These are phyloP conservation scores for Xanthoconium separans DNA, from an alignment of 1,284 basidiomycete species.

Conservation along the genomic window DNA sequence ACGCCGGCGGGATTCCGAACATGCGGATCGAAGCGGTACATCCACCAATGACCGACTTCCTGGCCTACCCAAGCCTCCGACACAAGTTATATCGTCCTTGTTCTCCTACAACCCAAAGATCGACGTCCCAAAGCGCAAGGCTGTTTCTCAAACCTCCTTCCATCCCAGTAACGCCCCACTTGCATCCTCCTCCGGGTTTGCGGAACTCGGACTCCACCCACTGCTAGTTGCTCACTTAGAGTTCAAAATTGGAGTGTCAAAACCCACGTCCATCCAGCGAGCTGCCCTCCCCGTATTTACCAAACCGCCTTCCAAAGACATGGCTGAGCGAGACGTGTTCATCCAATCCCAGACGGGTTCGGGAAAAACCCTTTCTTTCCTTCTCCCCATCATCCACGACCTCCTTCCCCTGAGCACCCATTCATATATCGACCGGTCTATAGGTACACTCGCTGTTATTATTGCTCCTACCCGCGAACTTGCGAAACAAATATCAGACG, in stretches of 20 bases:
- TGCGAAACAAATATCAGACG: constrained; percentile 93
- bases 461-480: constrained; percentile 95
- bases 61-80: constrained; percentile 38
- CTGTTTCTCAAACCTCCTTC: constrained; percentile 30
- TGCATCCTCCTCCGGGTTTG: constrained; percentile 69
- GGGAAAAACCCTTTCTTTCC: constrained; percentile 94
- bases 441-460: constrained; percentile 93
- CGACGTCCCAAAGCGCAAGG: constrained; percentile 38
- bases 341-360: constrained; percentile 98
- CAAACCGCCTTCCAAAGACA: constrained; percentile 39
- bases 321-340: constrained; percentile 74
- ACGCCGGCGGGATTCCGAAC: constrained; percentile 40
- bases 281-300: constrained; percentile 78
- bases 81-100: constrained; percentile 87
- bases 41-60: constrained; percentile 21
- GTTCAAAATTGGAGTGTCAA: constrained; percentile 78
- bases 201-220: constrained; percentile 77
- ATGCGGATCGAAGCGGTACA: constrained; percentile 13
- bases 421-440: constrained; percentile 84
- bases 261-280: constrained; percentile 92
- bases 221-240: constrained; percentile 80
- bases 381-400: constrained; percentile 95
- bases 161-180: constrained; percentile 86
- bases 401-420: constrained; percentile 84
- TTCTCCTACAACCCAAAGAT: constrained; percentile 83